Percentiles rank a stretch among this genome's conserved stretches.
These are phyloP conservation scores for Apiospora saccharicola DNA, from an alignment of 2,329 filamentous ascomycete genomes.

Conservation along the genomic window DNA sequence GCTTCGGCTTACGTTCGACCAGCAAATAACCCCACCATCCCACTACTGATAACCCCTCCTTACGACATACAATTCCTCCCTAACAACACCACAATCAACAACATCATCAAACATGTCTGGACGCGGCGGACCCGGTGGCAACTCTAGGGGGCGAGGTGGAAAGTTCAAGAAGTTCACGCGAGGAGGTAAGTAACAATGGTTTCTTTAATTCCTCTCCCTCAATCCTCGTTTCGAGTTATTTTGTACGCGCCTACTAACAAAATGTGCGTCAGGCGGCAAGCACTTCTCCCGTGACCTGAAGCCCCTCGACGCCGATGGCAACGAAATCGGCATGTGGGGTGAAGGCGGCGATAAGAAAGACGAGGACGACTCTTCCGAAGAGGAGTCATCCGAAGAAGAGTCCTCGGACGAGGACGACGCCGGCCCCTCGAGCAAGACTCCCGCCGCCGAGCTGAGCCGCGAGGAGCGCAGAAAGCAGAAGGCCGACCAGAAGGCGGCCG, in stretches of 20 bases:
- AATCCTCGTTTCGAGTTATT: too few species aligned
- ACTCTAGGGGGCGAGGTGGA: constrained; percentile 81
- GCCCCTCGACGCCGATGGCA: constrained; percentile 88
- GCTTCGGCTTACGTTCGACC: constrained; percentile 20
- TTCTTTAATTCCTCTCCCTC: too few species aligned
- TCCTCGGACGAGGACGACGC: constrained; percentile 57
- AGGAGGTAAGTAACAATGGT: constrained; percentile 79
- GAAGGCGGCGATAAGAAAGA: constrained; percentile 56
- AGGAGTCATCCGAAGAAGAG: constrained; percentile 60
- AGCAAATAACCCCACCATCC: constrained; percentile 33
- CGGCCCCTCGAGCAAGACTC: constrained; percentile 46
- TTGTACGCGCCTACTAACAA: not conserved
- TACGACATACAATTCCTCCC: constrained; percentile 8
- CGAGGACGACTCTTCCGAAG: constrained; percentile 58
- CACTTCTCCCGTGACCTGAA: constrained; percentile 92
- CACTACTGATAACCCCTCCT: constrained; percentile 26
- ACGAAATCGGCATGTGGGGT: constrained; percentile 88
- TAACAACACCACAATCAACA: constrained; percentile 5
- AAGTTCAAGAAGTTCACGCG: constrained; percentile 95
- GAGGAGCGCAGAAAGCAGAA: constrained; percentile 88
- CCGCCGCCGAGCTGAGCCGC: constrained; percentile 70
- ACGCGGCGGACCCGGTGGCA: constrained; percentile 51
- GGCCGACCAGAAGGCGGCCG: constrained; percentile 90
- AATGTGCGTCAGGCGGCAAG: constrained; percentile 75
- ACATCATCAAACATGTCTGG: constrained; percentile 49